Conservation (phyloP, 2,329 filamentous ascomycete species). For the Fusarium brevicatenulatum region DNA sequence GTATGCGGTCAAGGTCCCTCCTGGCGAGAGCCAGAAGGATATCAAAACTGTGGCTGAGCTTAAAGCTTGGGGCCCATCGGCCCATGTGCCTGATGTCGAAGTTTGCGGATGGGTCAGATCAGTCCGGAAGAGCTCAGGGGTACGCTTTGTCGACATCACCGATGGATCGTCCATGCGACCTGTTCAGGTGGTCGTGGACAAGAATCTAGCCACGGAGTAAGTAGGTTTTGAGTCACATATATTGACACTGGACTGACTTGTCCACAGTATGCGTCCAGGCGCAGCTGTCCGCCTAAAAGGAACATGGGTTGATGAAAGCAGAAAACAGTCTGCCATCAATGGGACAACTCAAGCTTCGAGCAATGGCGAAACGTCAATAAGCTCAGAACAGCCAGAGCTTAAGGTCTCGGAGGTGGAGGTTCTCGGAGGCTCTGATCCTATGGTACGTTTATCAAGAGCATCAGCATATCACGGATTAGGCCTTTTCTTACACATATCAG, state of each 20-base stretch:
- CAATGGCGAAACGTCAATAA: slow-evolving; percentile 1
- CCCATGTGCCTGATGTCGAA: slow-evolving; percentile 60
- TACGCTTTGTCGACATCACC: slow-evolving; percentile 84
- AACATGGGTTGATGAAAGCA: slow-evolving; percentile 66
- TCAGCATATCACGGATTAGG: not conserved
- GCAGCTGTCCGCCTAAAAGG: slow-evolving; percentile 82
- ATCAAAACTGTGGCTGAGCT: slow-evolving; percentile 65
- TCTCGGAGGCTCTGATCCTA: slow-evolving; percentile 80
- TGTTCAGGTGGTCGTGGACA: slow-evolving; percentile 82
- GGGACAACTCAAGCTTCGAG: not conserved
- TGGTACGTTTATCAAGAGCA: slow-evolving; percentile 63
- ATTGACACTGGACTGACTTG: slow-evolving; percentile 42
- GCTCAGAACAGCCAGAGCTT: slow-evolving; percentile 65
- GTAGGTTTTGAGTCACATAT: slow-evolving; percentile 45
- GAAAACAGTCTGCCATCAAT: not conserved
- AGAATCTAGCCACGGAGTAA: slow-evolving; percentile 77
- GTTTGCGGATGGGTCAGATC: slow-evolving; percentile 86
- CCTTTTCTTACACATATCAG: slow-evolving; percentile 57
- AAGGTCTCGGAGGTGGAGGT: slow-evolving; percentile 75
- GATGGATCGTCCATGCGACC: slow-evolving; percentile 86
- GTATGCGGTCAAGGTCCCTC: slow-evolving; percentile 50
- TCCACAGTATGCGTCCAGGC: slow-evolving; percentile 78
- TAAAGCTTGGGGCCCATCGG: slow-evolving; percentile 61
- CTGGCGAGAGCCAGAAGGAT: slow-evolving; percentile 43
- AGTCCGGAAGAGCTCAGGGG: slow-evolving; percentile 84